Conservation (phyloP, 1,139 yeast genomes). For the Blastobotrys capitulatus region DNA sequence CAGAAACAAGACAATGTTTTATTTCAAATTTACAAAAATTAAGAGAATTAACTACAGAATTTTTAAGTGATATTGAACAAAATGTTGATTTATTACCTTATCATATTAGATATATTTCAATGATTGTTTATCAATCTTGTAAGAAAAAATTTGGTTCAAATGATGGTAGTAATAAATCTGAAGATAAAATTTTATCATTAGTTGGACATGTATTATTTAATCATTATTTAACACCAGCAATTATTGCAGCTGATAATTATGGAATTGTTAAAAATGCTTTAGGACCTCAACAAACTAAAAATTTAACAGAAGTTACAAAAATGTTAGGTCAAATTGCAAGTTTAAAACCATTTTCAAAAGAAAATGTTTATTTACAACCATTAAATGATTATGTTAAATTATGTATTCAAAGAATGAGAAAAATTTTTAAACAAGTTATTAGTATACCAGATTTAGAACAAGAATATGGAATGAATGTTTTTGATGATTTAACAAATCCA, state of each 20-base stretch:
- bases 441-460: conserved; percentile 54
- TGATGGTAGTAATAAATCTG: conserved; percentile 17
- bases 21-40: conserved; percentile 68
- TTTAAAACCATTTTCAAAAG: conserved; percentile 56
- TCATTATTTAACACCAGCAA: conserved; percentile 59
- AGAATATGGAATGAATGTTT: conserved; percentile 56
- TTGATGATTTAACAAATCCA: conserved; percentile 66
- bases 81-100: conserved; percentile 52
- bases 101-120: conserved; percentile 50
- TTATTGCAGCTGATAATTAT: conserved; percentile 63
- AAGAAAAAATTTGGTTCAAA: conserved; percentile 36
- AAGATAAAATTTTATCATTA: conserved; percentile 50
- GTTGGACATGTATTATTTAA: conserved; percentile 65
- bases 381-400: conserved; percentile 63
- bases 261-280: conserved; percentile 42
- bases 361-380: conserved; percentile 70
- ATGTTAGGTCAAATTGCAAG: conserved; percentile 61
- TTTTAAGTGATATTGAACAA: conserved; percentile 44
- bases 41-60: conserved; percentile 63
- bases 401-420: conserved; percentile 43
- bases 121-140: conserved; percentile 36
- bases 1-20: conserved; percentile 61
- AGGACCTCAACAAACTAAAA: conserved; percentile 40
- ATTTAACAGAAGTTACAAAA: conserved; percentile 53
- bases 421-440: conserved; percentile 45